Evolutionary conservation across 2,329 filamentous ascomycete species (phyloP).

Genomic region (Fusarium vanettenii): DNA sequence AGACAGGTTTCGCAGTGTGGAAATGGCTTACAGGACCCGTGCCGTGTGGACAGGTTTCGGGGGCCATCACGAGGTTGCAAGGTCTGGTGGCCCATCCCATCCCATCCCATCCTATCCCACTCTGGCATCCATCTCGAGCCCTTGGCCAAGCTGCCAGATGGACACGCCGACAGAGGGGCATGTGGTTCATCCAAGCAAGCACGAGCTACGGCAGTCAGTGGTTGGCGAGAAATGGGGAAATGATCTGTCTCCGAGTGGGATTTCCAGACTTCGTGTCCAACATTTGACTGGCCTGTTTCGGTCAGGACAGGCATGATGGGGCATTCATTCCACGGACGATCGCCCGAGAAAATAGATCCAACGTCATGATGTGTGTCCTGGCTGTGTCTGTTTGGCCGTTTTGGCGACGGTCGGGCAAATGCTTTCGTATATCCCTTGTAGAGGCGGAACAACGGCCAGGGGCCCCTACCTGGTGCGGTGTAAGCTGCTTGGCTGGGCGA

Average conservation of each 20-base stretch:
- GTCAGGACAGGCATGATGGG: not conserved
- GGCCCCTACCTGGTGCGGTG: not conserved
- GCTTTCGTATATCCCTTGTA: slow-evolving; percentile 1
- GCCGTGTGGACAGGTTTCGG: slow-evolving; percentile 13
- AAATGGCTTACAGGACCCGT: not conserved
- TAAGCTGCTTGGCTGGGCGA: not conserved
- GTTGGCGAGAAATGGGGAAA: slow-evolving; percentile 16
- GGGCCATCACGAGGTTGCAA: slow-evolving; percentile 1
- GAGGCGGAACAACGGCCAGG: not conserved
- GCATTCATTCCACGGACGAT: slow-evolving; percentile 19
- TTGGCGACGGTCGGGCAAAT: not conserved
- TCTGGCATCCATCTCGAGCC: not conserved
- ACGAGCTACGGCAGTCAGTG: slow-evolving; percentile 21
- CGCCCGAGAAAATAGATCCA: slow-evolving; percentile 13
- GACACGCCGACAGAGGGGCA: not conserved
- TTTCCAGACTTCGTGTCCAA: not conserved
- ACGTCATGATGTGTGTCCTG: slow-evolving; percentile 3
- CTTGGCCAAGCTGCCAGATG: not conserved
- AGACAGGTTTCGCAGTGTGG: not conserved
- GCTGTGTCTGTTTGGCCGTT: not conserved
- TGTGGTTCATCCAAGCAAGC: not conserved
- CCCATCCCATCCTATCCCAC: not conserved
- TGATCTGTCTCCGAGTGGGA: slow-evolving; percentile 16
- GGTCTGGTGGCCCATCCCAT: slow-evolving; percentile 9
- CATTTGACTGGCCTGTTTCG: slow-evolving; percentile 1